phyloP scores from a whole-genome alignment of 2,329 filamentous ascomycete genomes.

The Trichoderma atroviride region DNA sequence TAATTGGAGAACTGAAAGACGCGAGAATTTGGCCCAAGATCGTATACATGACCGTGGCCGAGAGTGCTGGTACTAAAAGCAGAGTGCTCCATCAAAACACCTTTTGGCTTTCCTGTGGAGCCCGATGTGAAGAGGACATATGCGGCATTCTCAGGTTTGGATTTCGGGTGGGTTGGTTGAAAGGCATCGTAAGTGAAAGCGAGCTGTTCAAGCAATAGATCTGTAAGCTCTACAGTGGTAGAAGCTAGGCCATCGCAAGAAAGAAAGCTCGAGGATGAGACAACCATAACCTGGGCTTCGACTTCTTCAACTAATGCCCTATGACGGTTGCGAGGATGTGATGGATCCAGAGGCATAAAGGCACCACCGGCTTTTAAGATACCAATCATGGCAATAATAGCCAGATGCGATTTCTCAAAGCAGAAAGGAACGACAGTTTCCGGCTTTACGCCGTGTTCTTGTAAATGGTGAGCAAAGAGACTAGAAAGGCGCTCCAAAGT shows the following conservation, averaged over 20 bases:
- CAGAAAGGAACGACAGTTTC: constrained; percentile 30
- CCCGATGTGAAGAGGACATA: constrained; percentile 38
- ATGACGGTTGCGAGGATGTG: constrained; percentile 21
- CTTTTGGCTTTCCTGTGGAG: constrained; percentile 36
- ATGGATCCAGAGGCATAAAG: constrained; percentile 35
- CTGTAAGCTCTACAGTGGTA: constrained; percentile 9
- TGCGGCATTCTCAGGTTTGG: constrained; percentile 22
- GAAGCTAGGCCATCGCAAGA: constrained; percentile 4
- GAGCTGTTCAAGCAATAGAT: constrained; percentile 2
- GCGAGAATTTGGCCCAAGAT: constrained; percentile 51
- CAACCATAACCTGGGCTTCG: constrained; percentile 23
- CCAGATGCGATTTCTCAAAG: constrained; percentile 32
- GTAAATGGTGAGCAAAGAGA: constrained; percentile 17
- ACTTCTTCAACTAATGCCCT: constrained; percentile 24
- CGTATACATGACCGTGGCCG: constrained; percentile 50
- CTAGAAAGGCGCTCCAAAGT: constrained; percentile 16
- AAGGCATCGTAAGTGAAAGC: constrained; percentile 7
- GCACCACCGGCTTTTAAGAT: constrained; percentile 37
- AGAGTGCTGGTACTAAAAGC: constrained; percentile 55
- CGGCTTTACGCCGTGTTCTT: constrained; percentile 32
- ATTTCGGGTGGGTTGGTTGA: background rate
- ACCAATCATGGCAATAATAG: constrained; percentile 32
- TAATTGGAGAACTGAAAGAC: constrained; percentile 56
- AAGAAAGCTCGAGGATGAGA: background rate
- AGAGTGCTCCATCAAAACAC: constrained; percentile 46